Evolutionary conservation across 352 stramenopile species (phyloP).

Genomic region (Achlya hypogyna): DNA sequence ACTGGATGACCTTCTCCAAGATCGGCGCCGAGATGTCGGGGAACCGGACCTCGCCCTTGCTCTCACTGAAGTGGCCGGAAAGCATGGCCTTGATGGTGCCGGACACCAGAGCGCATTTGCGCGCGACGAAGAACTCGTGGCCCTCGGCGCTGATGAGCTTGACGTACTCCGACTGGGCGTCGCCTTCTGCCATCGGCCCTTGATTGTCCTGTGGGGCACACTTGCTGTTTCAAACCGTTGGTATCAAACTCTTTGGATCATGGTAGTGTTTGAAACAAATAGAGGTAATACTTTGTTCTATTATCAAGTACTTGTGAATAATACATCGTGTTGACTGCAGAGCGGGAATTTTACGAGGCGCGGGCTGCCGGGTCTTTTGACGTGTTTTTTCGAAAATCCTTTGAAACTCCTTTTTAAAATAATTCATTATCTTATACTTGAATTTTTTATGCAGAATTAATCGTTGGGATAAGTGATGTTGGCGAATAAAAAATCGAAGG

Average conservation of each 20-base stretch:
- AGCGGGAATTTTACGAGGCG: too few relatives aligned
- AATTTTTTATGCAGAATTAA: neutral
- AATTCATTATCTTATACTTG: too few relatives aligned
- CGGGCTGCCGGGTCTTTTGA: too few relatives aligned
- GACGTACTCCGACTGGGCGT: conserved; percentile 12
- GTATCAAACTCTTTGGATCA: too few relatives aligned
- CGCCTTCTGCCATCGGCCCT: neutral
- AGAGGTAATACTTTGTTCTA: too few relatives aligned
- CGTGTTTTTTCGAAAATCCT: too few relatives aligned
- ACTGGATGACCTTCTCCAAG: conserved; percentile 96
- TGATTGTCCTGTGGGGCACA: neutral
- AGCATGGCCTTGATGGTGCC: conserved; percentile 97
- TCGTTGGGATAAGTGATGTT: neutral
- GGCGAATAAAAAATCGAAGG: neutral
- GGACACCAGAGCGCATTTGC: conserved; percentile 89
- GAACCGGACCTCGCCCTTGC: conserved; percentile 95
- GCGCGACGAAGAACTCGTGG: conserved; percentile 92
- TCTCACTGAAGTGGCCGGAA: conserved; percentile 88
- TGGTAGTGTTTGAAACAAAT: too few relatives aligned
- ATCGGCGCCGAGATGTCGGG: conserved; percentile 94
- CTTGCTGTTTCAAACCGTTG: too few relatives aligned
- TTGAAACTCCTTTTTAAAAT: too few relatives aligned
- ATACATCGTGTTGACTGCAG: too few relatives aligned
- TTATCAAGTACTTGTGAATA: too few relatives aligned
- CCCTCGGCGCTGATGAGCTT: conserved; percentile 81